A percentile compares a stretch with the other conserved stretches of the same genome.
phyloP scores from a whole-genome alignment of 179 eudicot species.

The Nepenthes alata region DNA sequence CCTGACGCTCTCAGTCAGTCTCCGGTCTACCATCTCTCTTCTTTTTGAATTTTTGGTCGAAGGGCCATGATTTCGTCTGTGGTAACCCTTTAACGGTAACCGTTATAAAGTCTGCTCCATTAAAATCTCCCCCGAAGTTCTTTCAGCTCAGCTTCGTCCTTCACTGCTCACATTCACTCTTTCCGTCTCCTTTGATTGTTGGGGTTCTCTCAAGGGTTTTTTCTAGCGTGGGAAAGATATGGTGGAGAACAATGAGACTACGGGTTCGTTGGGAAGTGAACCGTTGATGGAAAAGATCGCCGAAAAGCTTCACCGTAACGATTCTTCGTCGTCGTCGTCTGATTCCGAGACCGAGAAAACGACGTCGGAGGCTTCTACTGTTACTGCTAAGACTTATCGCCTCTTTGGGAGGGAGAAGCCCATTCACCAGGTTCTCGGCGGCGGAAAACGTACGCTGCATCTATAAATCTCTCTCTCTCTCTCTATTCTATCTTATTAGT shows the following conservation, averaged over 20 bases:
- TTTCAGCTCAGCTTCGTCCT: too few relatives aligned
- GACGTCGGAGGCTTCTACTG: constrained; percentile 10
- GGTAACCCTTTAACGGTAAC: too few relatives aligned
- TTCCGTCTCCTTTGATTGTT: too few relatives aligned
- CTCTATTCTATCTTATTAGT: neutral
- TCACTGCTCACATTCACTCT: too few relatives aligned
- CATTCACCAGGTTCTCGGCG: constrained; percentile 56
- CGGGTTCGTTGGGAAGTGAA: neutral
- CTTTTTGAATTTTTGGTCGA: too few relatives aligned
- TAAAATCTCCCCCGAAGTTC: too few relatives aligned
- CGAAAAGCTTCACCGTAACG: constrained; percentile 23
- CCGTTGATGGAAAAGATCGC: constrained; percentile 28
- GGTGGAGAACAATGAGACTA: constrained; percentile 7
- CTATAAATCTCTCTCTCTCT: neutral
- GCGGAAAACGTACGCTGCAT: constrained; percentile 43
- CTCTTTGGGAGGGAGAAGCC: constrained; percentile 72
- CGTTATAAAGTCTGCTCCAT: too few relatives aligned
- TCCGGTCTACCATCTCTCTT: too few relatives aligned
- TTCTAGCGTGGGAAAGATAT: neutral
- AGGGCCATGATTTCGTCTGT: too few relatives aligned
- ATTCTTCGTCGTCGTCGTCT: constrained; percentile 34
- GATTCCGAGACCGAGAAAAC: constrained; percentile 16
- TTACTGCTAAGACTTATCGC: constrained; percentile 17
- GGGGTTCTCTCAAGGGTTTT: too few relatives aligned
- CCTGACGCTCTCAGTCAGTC: too few relatives aligned